Percentiles rank a stretch among this genome's conserved stretches.
phyloP scores from a whole-genome alignment of 2,329 filamentous ascomycete species.

The Hypoxylon sp. region DNA sequence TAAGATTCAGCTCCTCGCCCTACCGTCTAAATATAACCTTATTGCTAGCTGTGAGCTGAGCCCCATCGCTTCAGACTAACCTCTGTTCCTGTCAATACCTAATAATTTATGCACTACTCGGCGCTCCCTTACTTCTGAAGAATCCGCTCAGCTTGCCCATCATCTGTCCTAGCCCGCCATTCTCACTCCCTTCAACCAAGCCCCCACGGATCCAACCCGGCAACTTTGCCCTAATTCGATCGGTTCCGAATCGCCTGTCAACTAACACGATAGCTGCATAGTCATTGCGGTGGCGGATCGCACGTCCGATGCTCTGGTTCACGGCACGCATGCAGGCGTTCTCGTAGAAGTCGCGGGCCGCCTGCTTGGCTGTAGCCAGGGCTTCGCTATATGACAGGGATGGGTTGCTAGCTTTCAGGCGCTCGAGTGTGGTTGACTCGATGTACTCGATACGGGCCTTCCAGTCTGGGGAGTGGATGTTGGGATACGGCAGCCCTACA shows the following conservation, averaged over 20 bases:
- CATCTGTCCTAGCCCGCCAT: constrained; percentile 66
- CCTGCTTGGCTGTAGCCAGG: constrained; percentile 61
- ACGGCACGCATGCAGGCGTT: constrained; percentile 97
- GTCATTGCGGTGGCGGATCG: constrained; percentile 88
- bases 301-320: constrained; percentile 94
- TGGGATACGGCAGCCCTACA: constrained; percentile 94
- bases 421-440: constrained; percentile 68
- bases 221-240: constrained; percentile 81
- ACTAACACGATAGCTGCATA: constrained; percentile 91
- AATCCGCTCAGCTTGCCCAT: constrained; percentile 71
- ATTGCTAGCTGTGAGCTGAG: neutral
- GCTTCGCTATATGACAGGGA: constrained; percentile 51
- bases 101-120: neutral
- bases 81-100: neutral
- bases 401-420: constrained; percentile 51
- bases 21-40: constrained; percentile 1
- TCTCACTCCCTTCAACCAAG: constrained; percentile 65
- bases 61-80: neutral
- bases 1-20: constrained; percentile 3
- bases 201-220: constrained; percentile 89
- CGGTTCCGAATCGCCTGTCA: constrained; percentile 82
- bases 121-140: constrained; percentile 66
- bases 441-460: constrained; percentile 91
- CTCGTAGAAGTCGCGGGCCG: constrained; percentile 86
- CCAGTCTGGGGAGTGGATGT: constrained; percentile 90